These are phyloP conservation scores for Suillus hirtellus DNA, from an alignment of 768 basidiomycete genomes.

Conservation along the genomic window DNA sequence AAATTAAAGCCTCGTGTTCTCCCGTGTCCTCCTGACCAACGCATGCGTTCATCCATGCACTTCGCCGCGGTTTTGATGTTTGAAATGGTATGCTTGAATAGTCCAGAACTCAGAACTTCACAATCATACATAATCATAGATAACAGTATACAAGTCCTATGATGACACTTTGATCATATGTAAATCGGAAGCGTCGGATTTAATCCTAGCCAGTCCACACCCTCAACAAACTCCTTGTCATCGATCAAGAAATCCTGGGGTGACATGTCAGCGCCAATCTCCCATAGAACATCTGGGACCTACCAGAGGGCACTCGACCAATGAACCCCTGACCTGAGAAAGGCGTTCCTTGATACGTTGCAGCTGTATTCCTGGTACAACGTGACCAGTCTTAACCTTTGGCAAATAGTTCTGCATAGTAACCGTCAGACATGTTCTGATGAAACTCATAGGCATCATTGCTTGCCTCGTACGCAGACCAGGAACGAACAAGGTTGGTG, in stretches of 20 bases:
- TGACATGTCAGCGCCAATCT: conserved; percentile 13
- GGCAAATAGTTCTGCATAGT: conserved; percentile 65
- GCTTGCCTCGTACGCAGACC: conserved; percentile 76
- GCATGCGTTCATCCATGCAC: conserved; percentile 1
- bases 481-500: conserved; percentile 75
- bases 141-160: background rate
- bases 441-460: conserved; percentile 2
- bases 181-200: conserved; percentile 82
- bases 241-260: conserved; percentile 82
- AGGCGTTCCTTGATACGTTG: conserved; percentile 77
- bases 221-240: conserved; percentile 67
- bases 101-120: background rate
- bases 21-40: conserved; percentile 5
- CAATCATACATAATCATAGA: background rate
- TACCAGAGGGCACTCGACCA: conserved; percentile 80
- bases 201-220: conserved; percentile 70
- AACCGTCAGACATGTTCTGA: conserved; percentile 5
- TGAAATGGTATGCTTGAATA: background rate
- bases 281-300: conserved; percentile 21
- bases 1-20: conserved; percentile 5
- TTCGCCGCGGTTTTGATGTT: background rate
- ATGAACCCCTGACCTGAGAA: conserved; percentile 60
- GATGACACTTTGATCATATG: conserved; percentile 40
- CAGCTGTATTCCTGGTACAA: conserved; percentile 67
- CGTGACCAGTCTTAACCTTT: conserved; percentile 79